phyloP scores from a whole-genome alignment of 768 basidiomycete species.

The Boletus subparvulus region DNA sequence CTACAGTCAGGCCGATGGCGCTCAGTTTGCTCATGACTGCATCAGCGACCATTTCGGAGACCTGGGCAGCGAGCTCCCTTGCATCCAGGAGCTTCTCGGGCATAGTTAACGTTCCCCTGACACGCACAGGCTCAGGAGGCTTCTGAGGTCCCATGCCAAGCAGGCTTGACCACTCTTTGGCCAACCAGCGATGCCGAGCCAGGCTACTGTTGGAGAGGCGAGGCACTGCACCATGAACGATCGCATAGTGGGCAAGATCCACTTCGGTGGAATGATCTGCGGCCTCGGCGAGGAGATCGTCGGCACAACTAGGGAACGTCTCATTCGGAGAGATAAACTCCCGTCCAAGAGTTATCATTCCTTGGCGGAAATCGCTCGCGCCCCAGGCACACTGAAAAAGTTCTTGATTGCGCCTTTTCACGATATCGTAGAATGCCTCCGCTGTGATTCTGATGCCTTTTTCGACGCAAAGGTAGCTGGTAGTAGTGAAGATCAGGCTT shows the following conservation, averaged over 20 bases:
- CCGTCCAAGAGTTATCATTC: constrained; percentile 3
- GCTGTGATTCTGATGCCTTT: background rate
- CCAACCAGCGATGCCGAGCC: constrained; percentile 2
- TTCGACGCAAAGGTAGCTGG: background rate
- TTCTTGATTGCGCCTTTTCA: background rate
- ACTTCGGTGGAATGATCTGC: constrained; percentile 7
- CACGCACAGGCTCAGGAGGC: background rate
- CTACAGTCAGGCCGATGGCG: too few species aligned
- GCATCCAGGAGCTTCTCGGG: background rate
- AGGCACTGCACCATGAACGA: background rate
- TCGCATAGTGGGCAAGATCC: background rate
- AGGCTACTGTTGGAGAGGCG: background rate
- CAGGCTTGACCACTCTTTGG: background rate
- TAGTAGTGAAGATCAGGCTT: background rate
- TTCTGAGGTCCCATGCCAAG: background rate
- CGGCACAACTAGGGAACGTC: background rate
- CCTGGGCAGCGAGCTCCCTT: background rate
- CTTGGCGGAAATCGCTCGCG: constrained; percentile 4
- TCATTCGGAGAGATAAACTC: constrained; percentile 8
- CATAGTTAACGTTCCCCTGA: background rate
- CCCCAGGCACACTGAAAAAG: constrained; percentile 3
- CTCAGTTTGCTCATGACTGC: background rate
- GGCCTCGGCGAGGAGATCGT: constrained; percentile 9
- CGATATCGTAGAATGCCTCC: background rate
- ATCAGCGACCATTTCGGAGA: background rate